Conservation (phyloP, 2,329 filamentous ascomycete genomes). For the Apiospora hydei region DNA sequence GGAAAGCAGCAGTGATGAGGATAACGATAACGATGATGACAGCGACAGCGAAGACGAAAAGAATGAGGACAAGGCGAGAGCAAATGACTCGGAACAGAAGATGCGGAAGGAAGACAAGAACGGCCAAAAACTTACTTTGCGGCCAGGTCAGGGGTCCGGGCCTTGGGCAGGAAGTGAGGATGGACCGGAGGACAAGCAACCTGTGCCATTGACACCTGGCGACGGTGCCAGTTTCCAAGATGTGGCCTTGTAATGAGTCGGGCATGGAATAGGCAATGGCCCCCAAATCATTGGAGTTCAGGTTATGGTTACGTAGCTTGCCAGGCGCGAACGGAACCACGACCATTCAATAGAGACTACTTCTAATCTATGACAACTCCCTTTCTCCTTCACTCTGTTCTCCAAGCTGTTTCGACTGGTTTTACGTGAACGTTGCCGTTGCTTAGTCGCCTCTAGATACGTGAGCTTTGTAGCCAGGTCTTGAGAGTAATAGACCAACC, state of each 20-base stretch:
- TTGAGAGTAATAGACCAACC: background rate
- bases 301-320: background rate
- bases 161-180: constrained; percentile 40
- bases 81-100: constrained; percentile 59
- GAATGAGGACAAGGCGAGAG: constrained; percentile 40
- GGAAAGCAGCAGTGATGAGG: constrained; percentile 31
- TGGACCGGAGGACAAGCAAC: constrained; percentile 47
- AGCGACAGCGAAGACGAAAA: constrained; percentile 42
- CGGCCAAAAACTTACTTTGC: constrained; percentile 60
- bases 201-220: constrained; percentile 54
- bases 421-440: background rate
- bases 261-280: background rate
- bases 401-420: background rate
- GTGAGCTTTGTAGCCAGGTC: background rate
- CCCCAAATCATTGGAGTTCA: background rate
- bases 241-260: constrained; percentile 59
- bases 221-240: constrained; percentile 70
- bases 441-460: background rate
- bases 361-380: background rate
- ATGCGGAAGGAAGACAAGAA: constrained; percentile 62
- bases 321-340: background rate
- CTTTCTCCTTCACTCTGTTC: background rate
- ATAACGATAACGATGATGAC: constrained; percentile 30
- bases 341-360: background rate
- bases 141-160: constrained; percentile 44